A percentile compares a stretch with the other conserved stretches of the same genome.
phyloP scores from a whole-genome alignment of 2,329 filamentous ascomycete genomes.

The Xylaria hypoxylon region DNA sequence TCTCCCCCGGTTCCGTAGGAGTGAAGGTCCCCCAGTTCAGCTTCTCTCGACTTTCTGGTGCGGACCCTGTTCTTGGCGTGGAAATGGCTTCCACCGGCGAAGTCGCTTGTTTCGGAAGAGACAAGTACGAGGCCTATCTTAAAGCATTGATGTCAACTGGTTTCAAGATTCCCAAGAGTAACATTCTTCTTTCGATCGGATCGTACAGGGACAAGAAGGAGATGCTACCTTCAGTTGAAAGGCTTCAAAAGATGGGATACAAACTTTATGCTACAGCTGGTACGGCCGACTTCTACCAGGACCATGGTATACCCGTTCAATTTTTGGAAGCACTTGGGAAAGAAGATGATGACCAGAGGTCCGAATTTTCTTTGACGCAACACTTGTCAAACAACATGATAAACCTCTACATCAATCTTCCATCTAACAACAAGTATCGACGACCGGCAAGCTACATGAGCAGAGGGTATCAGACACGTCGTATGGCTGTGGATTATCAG shows the following conservation, averaged over 20 bases:
- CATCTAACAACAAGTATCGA: slow-evolving; percentile 97
- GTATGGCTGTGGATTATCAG: slow-evolving; percentile 98
- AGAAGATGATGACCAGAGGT: slow-evolving; percentile 85
- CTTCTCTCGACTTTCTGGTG: slow-evolving; percentile 95
- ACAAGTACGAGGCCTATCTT: slow-evolving; percentile 97
- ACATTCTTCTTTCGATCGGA: slow-evolving; percentile 94
- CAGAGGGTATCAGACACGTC: slow-evolving; percentile 93
- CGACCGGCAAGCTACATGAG: slow-evolving; percentile 98
- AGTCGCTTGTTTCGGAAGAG: slow-evolving; percentile 93
- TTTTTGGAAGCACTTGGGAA: slow-evolving; percentile 89
- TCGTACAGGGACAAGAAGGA: slow-evolving; percentile 98
- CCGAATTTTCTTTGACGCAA: slow-evolving; percentile 96
- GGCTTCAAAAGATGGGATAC: slow-evolving; percentile 90
- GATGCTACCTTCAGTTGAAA: slow-evolving; percentile 91
- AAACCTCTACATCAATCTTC: slow-evolving; percentile 98
- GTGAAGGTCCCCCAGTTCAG: slow-evolving; percentile 99
- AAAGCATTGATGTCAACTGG: slow-evolving; percentile 96
- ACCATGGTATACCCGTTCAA: slow-evolving; percentile 91
- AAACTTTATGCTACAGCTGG: slow-evolving; percentile 96
- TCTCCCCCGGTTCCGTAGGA: slow-evolving; percentile 86
- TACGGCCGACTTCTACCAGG: slow-evolving; percentile 95
- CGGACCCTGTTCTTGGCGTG: slow-evolving; percentile 94
- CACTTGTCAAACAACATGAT: slow-evolving; percentile 98
- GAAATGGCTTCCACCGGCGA: slow-evolving; percentile 99
- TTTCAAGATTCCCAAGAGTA: slow-evolving; percentile 95